phyloP scores from a whole-genome alignment of 1,284 basidiomycete species.

The Irpex rosettiformis region DNA sequence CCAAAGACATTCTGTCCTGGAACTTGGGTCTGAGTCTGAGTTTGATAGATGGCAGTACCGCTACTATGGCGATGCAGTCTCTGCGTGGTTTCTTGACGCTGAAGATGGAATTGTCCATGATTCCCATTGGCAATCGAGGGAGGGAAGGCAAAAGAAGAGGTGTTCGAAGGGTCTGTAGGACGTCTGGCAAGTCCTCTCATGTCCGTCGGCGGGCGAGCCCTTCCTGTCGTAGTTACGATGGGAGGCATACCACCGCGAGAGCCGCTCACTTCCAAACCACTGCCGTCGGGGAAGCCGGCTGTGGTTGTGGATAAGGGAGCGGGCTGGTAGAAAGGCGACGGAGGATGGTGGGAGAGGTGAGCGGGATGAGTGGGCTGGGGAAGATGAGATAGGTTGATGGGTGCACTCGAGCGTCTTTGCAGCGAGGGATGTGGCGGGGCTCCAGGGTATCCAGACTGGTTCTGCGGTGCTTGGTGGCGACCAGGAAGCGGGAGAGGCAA shows the following conservation, averaged over 20 bases:
- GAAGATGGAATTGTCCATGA: background rate
- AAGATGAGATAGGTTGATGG: background rate
- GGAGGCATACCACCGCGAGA: no score
- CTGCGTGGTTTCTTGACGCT: background rate
- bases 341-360: background rate
- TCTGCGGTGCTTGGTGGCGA: background rate
- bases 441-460: no score
- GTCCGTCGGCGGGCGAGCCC: background rate
- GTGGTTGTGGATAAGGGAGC: no score
- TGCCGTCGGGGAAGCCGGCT: no score
- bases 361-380: background rate
- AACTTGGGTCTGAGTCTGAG: background rate
- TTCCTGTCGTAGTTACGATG: background rate
- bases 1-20: no score
- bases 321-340: background rate
- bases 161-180: background rate
- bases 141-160: no score
- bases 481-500: conserved; percentile 12
- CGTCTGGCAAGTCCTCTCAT: background rate
- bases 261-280: no score
- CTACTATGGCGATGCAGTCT: background rate
- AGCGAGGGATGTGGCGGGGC: no score
- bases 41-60: background rate
- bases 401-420: background rate
- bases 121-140: no score